phyloP scores from a whole-genome alignment of 2,329 filamentous ascomycete genomes.

The Colletotrichum chrysophilum region DNA sequence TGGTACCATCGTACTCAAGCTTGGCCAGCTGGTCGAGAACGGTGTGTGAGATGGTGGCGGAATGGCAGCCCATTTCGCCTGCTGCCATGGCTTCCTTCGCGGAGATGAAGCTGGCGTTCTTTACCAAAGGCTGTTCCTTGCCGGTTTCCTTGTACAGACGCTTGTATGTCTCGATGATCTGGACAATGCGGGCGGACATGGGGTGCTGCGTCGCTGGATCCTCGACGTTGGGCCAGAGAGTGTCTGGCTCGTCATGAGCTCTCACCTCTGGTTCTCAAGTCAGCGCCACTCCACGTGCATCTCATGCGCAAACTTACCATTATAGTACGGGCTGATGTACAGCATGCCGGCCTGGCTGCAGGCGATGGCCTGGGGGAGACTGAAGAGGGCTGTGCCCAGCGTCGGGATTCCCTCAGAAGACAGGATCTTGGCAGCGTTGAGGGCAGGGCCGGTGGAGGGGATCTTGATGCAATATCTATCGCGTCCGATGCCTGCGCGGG shows the following conservation, averaged over 20 bases:
- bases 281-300: neutral
- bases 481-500: slow-evolving; percentile 45
- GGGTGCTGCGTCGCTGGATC: slow-evolving; percentile 53
- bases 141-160: slow-evolving; percentile 50
- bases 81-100: slow-evolving; percentile 49
- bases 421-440: slow-evolving; percentile 49
- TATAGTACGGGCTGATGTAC: slow-evolving; percentile 56
- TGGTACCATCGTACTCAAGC: slow-evolving; percentile 38
- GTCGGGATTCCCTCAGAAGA: slow-evolving; percentile 50
- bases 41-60: slow-evolving; percentile 46
- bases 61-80: slow-evolving; percentile 51
- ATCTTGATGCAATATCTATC: slow-evolving; percentile 58
- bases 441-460: slow-evolving; percentile 50
- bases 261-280: slow-evolving; percentile 37
- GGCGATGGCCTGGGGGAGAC: slow-evolving; percentile 53
- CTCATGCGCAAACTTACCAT: slow-evolving; percentile 34
- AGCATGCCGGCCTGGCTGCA: slow-evolving; percentile 51
- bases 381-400: slow-evolving; percentile 52
- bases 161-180: slow-evolving; percentile 53
- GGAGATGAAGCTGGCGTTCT: slow-evolving; percentile 50
- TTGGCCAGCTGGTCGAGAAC: slow-evolving; percentile 42
- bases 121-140: slow-evolving; percentile 52
- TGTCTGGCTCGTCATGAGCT: slow-evolving; percentile 43
- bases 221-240: slow-evolving; percentile 49
- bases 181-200: slow-evolving; percentile 50